Conservation (phyloP, 768 basidiomycete species). For the Kwoniella newhampshirensis region DNA sequence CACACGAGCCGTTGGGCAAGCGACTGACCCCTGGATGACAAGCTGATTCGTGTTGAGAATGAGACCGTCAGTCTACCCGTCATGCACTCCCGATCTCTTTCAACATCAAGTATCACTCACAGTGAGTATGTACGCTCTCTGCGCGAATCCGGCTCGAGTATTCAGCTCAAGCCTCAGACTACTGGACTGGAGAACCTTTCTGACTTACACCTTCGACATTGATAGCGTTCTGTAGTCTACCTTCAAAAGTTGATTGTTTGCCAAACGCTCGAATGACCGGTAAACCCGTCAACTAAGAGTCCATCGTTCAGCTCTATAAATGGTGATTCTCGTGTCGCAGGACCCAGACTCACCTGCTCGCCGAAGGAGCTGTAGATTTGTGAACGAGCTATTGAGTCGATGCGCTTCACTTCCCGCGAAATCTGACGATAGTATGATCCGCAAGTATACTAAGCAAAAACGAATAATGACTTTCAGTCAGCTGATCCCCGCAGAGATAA, state of each 20-base stretch:
- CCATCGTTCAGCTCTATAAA: neutral
- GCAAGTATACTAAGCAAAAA: conserved; percentile 2
- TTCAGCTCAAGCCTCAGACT: neutral
- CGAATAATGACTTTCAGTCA: neutral
- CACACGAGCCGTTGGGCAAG: conserved; percentile 49
- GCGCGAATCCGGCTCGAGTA: too few species aligned
- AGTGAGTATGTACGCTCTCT: conserved; percentile 32
- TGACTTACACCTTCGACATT: conserved; percentile 32
- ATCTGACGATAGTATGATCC: conserved; percentile 35
- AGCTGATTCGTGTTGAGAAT: conserved; percentile 55
- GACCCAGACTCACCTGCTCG: conserved; percentile 30
- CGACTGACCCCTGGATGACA: conserved; percentile 31
- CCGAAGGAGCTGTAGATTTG: conserved; percentile 39
- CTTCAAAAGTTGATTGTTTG: conserved; percentile 20
- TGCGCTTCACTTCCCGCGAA: conserved; percentile 38
- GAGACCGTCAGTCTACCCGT: too few species aligned
- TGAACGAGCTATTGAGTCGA: conserved; percentile 36
- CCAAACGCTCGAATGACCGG: conserved; percentile 43
- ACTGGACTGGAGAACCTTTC: neutral
- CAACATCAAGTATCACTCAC: conserved; percentile 9
- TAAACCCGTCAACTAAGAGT: conserved; percentile 29
- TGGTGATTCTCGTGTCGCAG: neutral
- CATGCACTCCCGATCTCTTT: too few species aligned
- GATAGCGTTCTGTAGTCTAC: conserved; percentile 27
- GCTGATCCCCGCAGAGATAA: too few species aligned